These are phyloP conservation scores for Lentinula novae-zelandiae DNA, from an alignment of 1,284 basidiomycete genomes.

Conservation along the genomic window DNA sequence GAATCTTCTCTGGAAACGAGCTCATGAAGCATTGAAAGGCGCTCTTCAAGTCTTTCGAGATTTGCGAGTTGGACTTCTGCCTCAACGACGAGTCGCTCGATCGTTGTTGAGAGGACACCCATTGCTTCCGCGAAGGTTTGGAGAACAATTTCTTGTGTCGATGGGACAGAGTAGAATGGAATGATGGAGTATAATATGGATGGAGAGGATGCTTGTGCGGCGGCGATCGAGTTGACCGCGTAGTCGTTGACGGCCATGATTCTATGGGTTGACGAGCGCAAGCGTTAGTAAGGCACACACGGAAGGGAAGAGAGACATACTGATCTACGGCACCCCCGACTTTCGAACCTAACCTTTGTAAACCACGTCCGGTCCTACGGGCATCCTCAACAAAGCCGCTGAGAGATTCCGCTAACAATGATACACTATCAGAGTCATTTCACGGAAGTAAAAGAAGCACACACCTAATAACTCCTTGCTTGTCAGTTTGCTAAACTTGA, in stretches of 20 bases:
- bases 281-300: slow-evolving; percentile 6
- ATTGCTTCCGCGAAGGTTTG: slow-evolving; percentile 59
- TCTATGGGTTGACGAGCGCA: slow-evolving; percentile 28
- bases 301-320: slow-evolving; percentile 34
- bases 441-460: neutral
- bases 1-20: slow-evolving; percentile 54
- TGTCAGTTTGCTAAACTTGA: slow-evolving; percentile 55
- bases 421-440: neutral
- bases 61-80: slow-evolving; percentile 50
- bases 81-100: slow-evolving; percentile 57
- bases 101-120: slow-evolving; percentile 48
- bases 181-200: slow-evolving; percentile 39
- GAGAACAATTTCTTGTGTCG: slow-evolving; percentile 39
- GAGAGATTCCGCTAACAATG: slow-evolving; percentile 37
- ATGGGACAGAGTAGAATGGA: slow-evolving; percentile 36
- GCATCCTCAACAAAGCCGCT: slow-evolving; percentile 55
- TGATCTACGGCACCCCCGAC: slow-evolving; percentile 66
- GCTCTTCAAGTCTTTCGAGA: slow-evolving; percentile 58
- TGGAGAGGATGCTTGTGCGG: slow-evolving; percentile 35
- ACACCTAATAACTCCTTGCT: slow-evolving; percentile 47
- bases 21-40: slow-evolving; percentile 51
- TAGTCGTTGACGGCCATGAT: slow-evolving; percentile 70
- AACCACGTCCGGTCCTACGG: slow-evolving; percentile 49
- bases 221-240: slow-evolving; percentile 58
- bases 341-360: slow-evolving; percentile 57